Conservation (phyloP, 208 protist species). For the Leishmania guyanensis region DNA sequence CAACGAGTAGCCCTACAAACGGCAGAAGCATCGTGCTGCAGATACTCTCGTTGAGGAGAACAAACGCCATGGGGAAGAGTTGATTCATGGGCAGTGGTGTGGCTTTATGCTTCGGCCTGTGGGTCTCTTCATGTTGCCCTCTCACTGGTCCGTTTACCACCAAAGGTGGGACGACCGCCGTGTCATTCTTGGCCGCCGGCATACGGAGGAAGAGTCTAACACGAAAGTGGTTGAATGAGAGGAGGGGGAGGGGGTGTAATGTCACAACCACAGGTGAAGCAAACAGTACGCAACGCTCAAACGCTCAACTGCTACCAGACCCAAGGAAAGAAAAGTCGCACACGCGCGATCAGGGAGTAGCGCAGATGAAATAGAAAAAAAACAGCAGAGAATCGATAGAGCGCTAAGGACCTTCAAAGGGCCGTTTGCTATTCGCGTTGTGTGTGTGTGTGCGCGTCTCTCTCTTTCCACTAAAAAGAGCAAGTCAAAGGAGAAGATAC, state of each 20-base stretch:
- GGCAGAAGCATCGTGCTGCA: conserved; percentile 65
- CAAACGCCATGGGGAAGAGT: conserved; percentile 59
- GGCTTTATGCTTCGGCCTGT: neutral
- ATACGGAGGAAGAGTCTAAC: neutral
- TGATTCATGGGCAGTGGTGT: conserved; percentile 64
- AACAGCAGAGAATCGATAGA: neutral
- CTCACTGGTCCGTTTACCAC: too few relatives aligned
- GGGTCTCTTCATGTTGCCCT: neutral
- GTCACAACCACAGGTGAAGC: neutral
- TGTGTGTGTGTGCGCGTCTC: too few relatives aligned
- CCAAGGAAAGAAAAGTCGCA: neutral
- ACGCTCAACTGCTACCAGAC: neutral
- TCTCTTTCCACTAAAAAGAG: neutral
- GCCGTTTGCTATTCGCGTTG: neutral
- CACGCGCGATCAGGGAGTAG: neutral
- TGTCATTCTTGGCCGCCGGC: neutral
- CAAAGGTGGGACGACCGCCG: neutral
- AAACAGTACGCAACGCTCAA: neutral
- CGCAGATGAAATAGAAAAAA: neutral
- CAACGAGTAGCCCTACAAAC: conserved; percentile 64
- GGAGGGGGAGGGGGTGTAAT: neutral
- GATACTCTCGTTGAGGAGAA: conserved; percentile 67
- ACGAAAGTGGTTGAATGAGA: neutral
- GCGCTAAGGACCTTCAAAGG: neutral
- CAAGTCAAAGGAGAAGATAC: neutral